Evolutionary conservation across 1,284 basidiomycete genomes (phyloP).

Genomic region (Neolentinus lepideus): DNA sequence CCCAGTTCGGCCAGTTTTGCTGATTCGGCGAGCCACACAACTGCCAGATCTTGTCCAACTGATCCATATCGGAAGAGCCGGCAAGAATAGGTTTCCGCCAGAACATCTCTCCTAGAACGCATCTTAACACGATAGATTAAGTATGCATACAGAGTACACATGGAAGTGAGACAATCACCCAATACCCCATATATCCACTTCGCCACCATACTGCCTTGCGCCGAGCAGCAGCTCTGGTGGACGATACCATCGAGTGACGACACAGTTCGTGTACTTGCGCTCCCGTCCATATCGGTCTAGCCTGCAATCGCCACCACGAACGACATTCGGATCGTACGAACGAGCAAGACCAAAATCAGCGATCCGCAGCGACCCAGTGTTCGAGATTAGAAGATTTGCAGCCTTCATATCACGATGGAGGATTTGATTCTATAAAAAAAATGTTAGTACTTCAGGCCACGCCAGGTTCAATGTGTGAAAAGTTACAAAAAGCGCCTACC

Average conservation of each 20-base stretch:
- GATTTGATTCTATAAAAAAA: slow-evolving; percentile 71
- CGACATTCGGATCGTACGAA: slow-evolving; percentile 50
- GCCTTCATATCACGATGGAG: slow-evolving; percentile 99
- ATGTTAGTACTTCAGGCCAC: slow-evolving; percentile 7
- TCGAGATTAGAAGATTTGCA: slow-evolving; percentile 93
- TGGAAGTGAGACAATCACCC: slow-evolving; percentile 49
- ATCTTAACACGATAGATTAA: slow-evolving; percentile 35
- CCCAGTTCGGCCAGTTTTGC: slow-evolving; percentile 78
- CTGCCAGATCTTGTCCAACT: slow-evolving; percentile 84
- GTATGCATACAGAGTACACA: background rate
- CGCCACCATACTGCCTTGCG: slow-evolving; percentile 83
- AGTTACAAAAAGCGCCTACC: slow-evolving; percentile 35
- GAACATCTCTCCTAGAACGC: slow-evolving; percentile 97
- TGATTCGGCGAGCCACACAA: slow-evolving; percentile 87
- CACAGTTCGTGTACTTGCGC: slow-evolving; percentile 91
- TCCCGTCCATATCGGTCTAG: slow-evolving; percentile 43
- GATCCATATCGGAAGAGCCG: slow-evolving; percentile 85
- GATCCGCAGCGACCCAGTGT: slow-evolving; percentile 78
- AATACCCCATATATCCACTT: slow-evolving; percentile 98
- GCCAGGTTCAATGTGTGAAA: background rate
- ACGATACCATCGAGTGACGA: slow-evolving; percentile 98
- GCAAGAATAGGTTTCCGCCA: slow-evolving; percentile 81
- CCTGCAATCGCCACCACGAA: slow-evolving; percentile 27
- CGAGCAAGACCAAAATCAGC: slow-evolving; percentile 97
- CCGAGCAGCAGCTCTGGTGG: slow-evolving; percentile 94